Conservation (phyloP, 1,284 basidiomycete genomes). For the Naganishia albida region DNA sequence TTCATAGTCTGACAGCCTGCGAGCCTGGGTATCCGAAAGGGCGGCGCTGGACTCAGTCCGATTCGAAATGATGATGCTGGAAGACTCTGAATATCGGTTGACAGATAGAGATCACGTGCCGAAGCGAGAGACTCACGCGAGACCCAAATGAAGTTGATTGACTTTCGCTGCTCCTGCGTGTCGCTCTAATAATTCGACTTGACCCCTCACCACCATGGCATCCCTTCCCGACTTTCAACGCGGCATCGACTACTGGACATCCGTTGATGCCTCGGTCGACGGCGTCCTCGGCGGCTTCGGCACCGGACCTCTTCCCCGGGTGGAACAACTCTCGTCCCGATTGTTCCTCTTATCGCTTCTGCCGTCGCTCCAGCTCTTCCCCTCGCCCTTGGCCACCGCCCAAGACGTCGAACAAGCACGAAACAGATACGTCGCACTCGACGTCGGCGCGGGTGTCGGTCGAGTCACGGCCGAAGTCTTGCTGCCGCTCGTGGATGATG, state of each 20-base stretch:
- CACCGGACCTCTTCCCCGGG: conserved; percentile 68
- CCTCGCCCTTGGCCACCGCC: conserved; percentile 59
- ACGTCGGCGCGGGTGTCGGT: conserved; percentile 85
- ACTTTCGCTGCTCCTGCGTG: conserved; percentile 12
- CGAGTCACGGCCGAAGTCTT: conserved; percentile 83
- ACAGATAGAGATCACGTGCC: conserved; percentile 6
- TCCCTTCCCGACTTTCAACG: conserved; percentile 50
- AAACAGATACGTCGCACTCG: conserved; percentile 61
- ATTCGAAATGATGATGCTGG: too few species aligned
- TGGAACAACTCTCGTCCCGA: conserved; percentile 84
- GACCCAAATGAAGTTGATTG: conserved; percentile 2
- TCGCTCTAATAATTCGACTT: too few species aligned
- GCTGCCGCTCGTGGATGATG: conserved; percentile 77
- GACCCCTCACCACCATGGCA: neutral
- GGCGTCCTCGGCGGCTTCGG: conserved; percentile 57
- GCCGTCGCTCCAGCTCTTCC: conserved; percentile 73
- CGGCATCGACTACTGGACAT: conserved; percentile 57
- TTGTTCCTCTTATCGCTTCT: conserved; percentile 77
- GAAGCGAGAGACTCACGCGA: neutral
- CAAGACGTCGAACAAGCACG: conserved; percentile 33
- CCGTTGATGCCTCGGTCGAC: conserved; percentile 53
- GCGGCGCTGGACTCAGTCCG: too few species aligned
- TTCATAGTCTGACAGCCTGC: too few species aligned
- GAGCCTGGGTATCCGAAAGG: too few species aligned
- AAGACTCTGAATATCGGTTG: too few species aligned